phyloP scores from a whole-genome alignment of 2,329 filamentous ascomycete species.

The Colletotrichum spinosum region DNA sequence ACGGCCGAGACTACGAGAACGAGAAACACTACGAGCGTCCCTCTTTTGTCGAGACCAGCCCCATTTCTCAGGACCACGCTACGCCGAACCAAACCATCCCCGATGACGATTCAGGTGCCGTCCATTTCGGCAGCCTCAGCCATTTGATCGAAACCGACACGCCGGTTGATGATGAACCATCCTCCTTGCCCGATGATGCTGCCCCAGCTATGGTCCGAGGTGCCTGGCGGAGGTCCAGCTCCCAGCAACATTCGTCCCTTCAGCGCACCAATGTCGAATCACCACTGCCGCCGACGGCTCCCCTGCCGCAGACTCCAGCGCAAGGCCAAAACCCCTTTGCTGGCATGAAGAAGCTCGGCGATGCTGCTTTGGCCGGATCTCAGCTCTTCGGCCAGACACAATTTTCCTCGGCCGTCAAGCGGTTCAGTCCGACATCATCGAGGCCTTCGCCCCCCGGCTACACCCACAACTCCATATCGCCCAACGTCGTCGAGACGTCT shows the following conservation, averaged over 20 bases:
- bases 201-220: conserved; percentile 53
- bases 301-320: conserved; percentile 62
- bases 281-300: conserved; percentile 44
- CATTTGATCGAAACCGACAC: conserved; percentile 52
- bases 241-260: conserved; percentile 46
- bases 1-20: conserved; percentile 63
- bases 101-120: conserved; percentile 62
- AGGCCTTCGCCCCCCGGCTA: conserved; percentile 65
- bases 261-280: conserved; percentile 40
- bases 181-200: conserved; percentile 43
- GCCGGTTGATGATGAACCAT: conserved; percentile 54
- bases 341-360: conserved; percentile 46
- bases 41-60: conserved; percentile 34
- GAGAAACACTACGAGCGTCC: conserved; percentile 45
- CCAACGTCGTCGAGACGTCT: conserved; percentile 58
- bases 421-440: conserved; percentile 67
- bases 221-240: conserved; percentile 52
- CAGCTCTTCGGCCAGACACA: conserved; percentile 69
- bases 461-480: conserved; percentile 56
- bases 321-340: conserved; percentile 62
- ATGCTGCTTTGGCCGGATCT: conserved; percentile 53
- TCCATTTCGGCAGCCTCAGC: conserved; percentile 56
- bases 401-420: conserved; percentile 63
- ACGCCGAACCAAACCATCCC: conserved; percentile 49
- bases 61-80: conserved; percentile 39